Evolutionary conservation across 2,329 filamentous ascomycete species (phyloP), one percentile per base, ranked within the genome.

Genomic region (Akanthomyces uredinophilus): DNA sequence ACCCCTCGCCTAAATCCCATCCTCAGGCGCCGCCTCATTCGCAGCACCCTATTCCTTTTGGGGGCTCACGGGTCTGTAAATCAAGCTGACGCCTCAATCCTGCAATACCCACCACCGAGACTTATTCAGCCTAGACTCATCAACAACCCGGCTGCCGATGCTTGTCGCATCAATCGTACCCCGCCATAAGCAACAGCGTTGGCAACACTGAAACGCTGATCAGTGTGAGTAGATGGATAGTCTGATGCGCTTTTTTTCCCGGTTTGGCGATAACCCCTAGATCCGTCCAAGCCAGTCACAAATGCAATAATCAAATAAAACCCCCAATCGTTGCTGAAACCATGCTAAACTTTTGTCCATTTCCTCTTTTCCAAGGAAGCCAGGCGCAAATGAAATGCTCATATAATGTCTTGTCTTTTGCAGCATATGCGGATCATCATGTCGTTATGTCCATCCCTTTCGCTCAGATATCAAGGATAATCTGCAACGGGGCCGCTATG

Each of bases 381-480:
- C 39, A 44, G 37, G 37, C 37, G 57, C 47, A 60, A 53, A 61
- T 46, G 58, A 41, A 61, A 61, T 35, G 46, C 27, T 41, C 43
- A 22, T 47, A 27, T 54, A 16, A 7, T 43, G 10, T 18, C 16
- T 7, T 47, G 32, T 60, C 20, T 47, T 32, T 47, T 37, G 49
- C 41, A 55, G 51, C 43, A 50, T 32, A 16, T 49, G 35, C 35
- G 16, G 20, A 49, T 55, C 59, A 47, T 61, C 29, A 55, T 54
- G 22, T 54, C 43, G 22, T 55, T 14, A 61, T 55, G 44, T 61
- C 43, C 59, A 61, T 37, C 22, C 13, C 18, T 18, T 27, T 11
- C 14, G 14, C 8, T 37, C 32, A 5, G 29, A 56, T 18, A 59
- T 70, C 70, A 75, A 61, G 73, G 73, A 62, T 75, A 75, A 44